Evolutionary conservation across 495 filamentous ascomycete genomes (phyloP).

Genomic region (Penicillium samsonianum): DNA sequence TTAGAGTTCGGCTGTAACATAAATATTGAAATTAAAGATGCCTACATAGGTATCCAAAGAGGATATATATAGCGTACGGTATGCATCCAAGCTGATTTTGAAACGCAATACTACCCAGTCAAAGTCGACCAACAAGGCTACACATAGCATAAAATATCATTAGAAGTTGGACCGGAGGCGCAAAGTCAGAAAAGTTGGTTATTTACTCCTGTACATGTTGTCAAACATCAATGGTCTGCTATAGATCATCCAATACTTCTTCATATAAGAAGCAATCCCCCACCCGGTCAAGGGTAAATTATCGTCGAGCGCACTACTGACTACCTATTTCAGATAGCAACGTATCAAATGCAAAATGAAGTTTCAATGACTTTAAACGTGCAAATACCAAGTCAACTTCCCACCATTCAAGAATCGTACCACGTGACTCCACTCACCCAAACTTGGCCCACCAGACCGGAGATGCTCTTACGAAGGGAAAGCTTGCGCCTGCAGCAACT

Average conservation of each 20-base stretch:
- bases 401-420: background rate
- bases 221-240: background rate
- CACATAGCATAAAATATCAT: background rate
- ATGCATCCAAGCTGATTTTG: background rate
- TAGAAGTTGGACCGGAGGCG: background rate
- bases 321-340: background rate
- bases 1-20: background rate
- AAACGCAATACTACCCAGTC: background rate
- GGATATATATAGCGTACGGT: background rate
- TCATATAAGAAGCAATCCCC: background rate
- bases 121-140: background rate
- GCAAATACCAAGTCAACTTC: background rate
- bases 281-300: background rate
- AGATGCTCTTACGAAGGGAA: constrained; percentile 14
- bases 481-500: constrained; percentile 17
- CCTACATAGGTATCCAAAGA: too few relatives aligned
- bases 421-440: constrained; percentile 13
- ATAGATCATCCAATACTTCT: background rate
- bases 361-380: background rate
- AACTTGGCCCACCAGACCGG: constrained; percentile 13
- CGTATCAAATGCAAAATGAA: background rate
- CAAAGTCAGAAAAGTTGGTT: background rate
- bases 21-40: background rate
- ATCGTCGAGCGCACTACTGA: too few relatives aligned
- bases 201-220: background rate